phyloP scores from a whole-genome alignment of 2,329 filamentous ascomycete genomes.

The Sporothrix protearum region DNA sequence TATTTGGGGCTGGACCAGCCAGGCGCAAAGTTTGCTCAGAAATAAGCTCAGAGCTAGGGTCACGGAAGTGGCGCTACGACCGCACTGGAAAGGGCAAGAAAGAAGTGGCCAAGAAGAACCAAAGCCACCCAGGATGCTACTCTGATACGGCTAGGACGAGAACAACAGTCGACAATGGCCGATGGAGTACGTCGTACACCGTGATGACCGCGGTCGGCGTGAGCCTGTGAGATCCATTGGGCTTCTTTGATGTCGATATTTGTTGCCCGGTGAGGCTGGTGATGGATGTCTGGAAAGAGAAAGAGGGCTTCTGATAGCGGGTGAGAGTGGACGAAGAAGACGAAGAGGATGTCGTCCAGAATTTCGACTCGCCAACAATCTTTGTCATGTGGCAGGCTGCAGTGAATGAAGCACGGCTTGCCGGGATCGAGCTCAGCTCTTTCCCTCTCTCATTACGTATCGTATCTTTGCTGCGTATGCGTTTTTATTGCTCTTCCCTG shows the following conservation, averaged over 20 bases:
- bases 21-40: not conserved
- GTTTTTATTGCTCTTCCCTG: not conserved
- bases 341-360: not conserved
- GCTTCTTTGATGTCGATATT: not conserved
- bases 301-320: not conserved
- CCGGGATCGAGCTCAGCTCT: no score
- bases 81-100: not conserved
- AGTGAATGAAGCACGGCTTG: not conserved
- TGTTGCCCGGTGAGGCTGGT: not conserved
- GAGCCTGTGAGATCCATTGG: not conserved
- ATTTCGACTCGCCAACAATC: not conserved
- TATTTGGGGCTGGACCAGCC: not conserved
- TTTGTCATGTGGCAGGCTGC: not conserved
- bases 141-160: not conserved
- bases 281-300: not conserved
- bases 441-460: not conserved
- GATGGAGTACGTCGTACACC: not conserved
- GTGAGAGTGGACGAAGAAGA: not conserved
- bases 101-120: not conserved
- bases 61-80: not conserved
- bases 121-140: not conserved
- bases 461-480: not conserved
- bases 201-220: not conserved
- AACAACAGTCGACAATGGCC: not conserved
- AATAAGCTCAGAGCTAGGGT: constrained; percentile 10